phyloP scores from a whole-genome alignment of 768 basidiomycete species.

The Gloeostereum incarnatum region DNA sequence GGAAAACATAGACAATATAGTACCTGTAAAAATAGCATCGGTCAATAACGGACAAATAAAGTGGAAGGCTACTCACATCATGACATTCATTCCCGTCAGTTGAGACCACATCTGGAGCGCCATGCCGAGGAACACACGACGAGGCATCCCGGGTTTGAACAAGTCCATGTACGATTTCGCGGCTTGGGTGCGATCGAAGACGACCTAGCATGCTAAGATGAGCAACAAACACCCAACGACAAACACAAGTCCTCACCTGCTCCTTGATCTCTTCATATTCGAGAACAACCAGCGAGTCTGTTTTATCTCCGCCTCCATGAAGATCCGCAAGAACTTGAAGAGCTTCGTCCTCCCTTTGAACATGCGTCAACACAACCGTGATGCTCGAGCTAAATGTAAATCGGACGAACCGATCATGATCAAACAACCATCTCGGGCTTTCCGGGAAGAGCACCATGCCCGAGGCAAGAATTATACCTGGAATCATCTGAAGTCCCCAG shows the following conservation, averaged over 20 bases:
- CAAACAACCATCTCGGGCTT: constrained; percentile 64
- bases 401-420: constrained; percentile 37
- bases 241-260: constrained; percentile 15
- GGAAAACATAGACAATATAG: constrained; percentile 63
- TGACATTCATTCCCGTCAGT: constrained; percentile 69
- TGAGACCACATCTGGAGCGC: constrained; percentile 80
- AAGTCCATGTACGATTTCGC: constrained; percentile 65
- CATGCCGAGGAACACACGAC: constrained; percentile 62
- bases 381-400: not conserved
- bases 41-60: constrained; percentile 2
- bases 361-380: not conserved
- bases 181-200: constrained; percentile 59
- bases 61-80: constrained; percentile 44
- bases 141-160: constrained; percentile 53
- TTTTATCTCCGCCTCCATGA: constrained; percentile 52
- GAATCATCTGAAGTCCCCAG: constrained; percentile 75
- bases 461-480: constrained; percentile 55
- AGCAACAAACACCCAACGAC: not conserved
- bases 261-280: constrained; percentile 64
- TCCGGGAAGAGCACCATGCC: constrained; percentile 68
- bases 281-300: constrained; percentile 54
- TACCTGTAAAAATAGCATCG: constrained; percentile 26
- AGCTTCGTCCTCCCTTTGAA: constrained; percentile 45
- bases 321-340: constrained; percentile 67
- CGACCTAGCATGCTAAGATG: constrained; percentile 16